Conservation (phyloP, 2,329 filamentous ascomycete species). For the Microascus cirrosus region DNA sequence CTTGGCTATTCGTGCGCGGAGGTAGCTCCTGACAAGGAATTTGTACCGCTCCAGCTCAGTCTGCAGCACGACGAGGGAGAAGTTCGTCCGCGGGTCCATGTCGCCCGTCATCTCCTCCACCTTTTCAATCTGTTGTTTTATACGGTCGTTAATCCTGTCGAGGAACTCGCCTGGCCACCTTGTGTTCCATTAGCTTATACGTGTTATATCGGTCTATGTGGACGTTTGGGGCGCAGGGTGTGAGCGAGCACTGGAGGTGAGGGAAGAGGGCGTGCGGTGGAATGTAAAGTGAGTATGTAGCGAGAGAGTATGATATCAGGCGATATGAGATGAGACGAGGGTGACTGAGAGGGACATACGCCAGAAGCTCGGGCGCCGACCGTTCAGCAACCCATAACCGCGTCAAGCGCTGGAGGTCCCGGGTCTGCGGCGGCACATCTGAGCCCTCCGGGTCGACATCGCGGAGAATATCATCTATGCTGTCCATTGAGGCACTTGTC, state of each 20-base stretch:
- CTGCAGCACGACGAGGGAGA: conserved; percentile 87
- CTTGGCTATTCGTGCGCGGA: conserved; percentile 82
- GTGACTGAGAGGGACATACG: conserved; percentile 36
- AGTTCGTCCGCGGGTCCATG: conserved; percentile 85
- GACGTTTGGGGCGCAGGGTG: not conserved
- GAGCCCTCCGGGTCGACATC: conserved; percentile 54
- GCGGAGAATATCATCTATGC: conserved; percentile 66
- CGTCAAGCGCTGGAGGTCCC: conserved; percentile 80
- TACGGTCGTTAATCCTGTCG: conserved; percentile 65
- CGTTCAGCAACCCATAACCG: conserved; percentile 90
- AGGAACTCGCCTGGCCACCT: conserved; percentile 63
- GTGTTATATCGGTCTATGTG: not conserved
- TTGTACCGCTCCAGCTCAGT: conserved; percentile 93
- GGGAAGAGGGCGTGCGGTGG: not conserved
- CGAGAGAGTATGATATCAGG: not conserved
- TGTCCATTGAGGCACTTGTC: conserved; percentile 41
- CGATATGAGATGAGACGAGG: not conserved
- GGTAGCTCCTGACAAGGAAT: conserved; percentile 73
- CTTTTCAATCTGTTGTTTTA: conserved; percentile 58
- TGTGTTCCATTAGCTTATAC: not conserved
- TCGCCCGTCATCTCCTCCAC: conserved; percentile 70
- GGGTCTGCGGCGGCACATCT: conserved; percentile 44
- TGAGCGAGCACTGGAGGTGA: not conserved
- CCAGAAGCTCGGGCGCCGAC: conserved; percentile 77
- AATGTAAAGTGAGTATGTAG: not conserved